Conservation (phyloP, 2,329 filamentous ascomycete genomes). For the Cercospora sp. region DNA sequence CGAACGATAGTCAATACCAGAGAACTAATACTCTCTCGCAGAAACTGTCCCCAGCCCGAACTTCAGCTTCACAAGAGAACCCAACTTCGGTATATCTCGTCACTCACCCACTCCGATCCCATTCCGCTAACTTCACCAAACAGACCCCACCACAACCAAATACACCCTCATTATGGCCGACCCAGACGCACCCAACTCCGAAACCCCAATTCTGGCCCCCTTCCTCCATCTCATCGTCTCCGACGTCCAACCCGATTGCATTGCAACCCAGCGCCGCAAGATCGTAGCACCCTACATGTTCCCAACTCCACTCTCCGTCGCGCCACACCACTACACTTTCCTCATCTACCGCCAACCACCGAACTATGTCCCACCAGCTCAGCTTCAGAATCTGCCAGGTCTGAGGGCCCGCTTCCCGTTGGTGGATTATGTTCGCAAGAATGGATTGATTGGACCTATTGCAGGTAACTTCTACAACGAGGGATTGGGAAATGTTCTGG, state of each 20-base stretch:
- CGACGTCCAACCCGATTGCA: slow-evolving; percentile 31
- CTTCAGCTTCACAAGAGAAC: slow-evolving; percentile 31
- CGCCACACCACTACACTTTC: slow-evolving; percentile 30
- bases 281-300: slow-evolving; percentile 25
- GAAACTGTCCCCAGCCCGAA: slow-evolving; percentile 26
- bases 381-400: slow-evolving; percentile 19
- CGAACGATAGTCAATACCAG: not conserved
- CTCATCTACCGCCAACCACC: slow-evolving; percentile 32
- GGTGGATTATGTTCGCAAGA: slow-evolving; percentile 11
- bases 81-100: slow-evolving; percentile 14
- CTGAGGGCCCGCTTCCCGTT: slow-evolving; percentile 28
- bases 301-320: slow-evolving; percentile 26
- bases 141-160: slow-evolving; percentile 29
- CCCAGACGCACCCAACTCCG: slow-evolving; percentile 30
- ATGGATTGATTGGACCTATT: slow-evolving; percentile 12
- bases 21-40: slow-evolving; percentile 1
- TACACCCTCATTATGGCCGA: slow-evolving; percentile 34
- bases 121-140: slow-evolving; percentile 1
- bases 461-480: slow-evolving; percentile 17
- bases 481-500: slow-evolving; percentile 11
- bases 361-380: slow-evolving; percentile 25
- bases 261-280: slow-evolving; percentile 23
- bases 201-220: slow-evolving; percentile 20
- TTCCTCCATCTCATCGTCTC: slow-evolving; percentile 30
- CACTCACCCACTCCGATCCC: not conserved